phyloP scores from a whole-genome alignment of 805 yeast species.

The Blastobotrys chiropterorum region DNA sequence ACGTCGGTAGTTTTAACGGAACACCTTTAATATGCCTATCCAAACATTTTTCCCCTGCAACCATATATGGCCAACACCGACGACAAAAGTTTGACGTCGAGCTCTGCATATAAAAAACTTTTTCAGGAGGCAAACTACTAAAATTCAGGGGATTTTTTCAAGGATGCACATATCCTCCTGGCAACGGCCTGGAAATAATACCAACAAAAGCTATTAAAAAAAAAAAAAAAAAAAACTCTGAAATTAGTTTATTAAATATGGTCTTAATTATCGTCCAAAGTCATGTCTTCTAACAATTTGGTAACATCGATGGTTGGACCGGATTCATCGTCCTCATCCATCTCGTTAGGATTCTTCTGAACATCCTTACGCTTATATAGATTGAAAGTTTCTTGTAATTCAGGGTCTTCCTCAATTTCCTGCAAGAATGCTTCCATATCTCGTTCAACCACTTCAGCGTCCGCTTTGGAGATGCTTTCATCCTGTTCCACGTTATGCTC shows the following conservation, averaged over 20 bases:
- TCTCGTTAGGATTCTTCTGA: conserved; percentile 21
- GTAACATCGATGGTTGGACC: conserved; percentile 87
- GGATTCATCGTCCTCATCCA: conserved; percentile 55
- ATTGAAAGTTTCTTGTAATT: conserved; percentile 84
- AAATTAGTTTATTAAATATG: not conserved
- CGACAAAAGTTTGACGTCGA: too few species aligned
- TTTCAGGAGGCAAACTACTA: too few species aligned
- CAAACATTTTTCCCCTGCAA: too few species aligned
- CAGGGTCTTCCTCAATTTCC: conserved; percentile 95
- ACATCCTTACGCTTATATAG: conserved; percentile 59
- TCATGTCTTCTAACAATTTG: conserved; percentile 93
- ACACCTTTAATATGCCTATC: too few species aligned
- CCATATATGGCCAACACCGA: too few species aligned
- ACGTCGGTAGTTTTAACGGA: not conserved
- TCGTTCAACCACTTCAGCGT: conserved; percentile 83
- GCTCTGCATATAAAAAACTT: too few species aligned
- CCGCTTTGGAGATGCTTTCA: conserved; percentile 51
- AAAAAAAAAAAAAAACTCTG: too few species aligned
- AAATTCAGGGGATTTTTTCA: too few species aligned
- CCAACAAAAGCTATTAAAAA: too few species aligned
- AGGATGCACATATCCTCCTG: too few species aligned
- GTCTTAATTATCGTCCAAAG: conserved; percentile 44
- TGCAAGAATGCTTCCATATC: conserved; percentile 95
- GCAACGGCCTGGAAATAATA: too few species aligned
- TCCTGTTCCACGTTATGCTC: conserved; percentile 53